Evolutionary conservation across 495 filamentous ascomycete species (phyloP), one percentile per base, ranked within the genome.

Genomic region (Penicillium salamii): DNA sequence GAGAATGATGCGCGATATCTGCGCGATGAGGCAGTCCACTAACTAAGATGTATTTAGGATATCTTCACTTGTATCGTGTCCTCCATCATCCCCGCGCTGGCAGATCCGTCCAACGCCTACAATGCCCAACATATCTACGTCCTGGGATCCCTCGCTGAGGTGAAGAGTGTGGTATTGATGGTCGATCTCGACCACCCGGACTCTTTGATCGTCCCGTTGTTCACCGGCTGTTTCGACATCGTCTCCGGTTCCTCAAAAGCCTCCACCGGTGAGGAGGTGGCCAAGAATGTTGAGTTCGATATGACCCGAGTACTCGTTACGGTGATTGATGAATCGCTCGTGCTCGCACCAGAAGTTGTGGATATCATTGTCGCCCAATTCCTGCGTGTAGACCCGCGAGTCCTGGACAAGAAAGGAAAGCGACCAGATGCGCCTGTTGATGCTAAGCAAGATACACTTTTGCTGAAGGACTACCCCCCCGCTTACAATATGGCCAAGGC

Each of bases 361-460:
- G 92, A 99, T 60, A 84, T 91, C 11, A 90, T 99, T 50, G 84
- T 97, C 52, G 90, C 90, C 3, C 93, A 99, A 65, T 99, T 99
- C 61, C 74, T 97, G 36, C 83, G 93, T 51, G 89, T 89, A 2
- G 89, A 89, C 46, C 85, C 85, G 9, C 75, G 76, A 18, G 70
- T 74, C 14, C 43, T 81, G 18, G 69, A 75, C 28, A 70, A 63
- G 53, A 83, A 80, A 64, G 75, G 71, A 19, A 85, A 83, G 60
- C 88, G 85, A 40, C 74, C 75, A 17, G 83, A 80, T 42, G 68
- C 69, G 19, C 76, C 75, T 34, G 47, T 79, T 7, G 84, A 88
- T 46, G 80, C 85, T 19, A 88, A 82, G 54, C 90, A 96, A 59
- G 86, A 83, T 3, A 95, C 87, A 0, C 76, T 96, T 19, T 68